phyloP scores from a whole-genome alignment of 306 rosid species.

The barrel medic (Medicago truncatula) region DNA sequence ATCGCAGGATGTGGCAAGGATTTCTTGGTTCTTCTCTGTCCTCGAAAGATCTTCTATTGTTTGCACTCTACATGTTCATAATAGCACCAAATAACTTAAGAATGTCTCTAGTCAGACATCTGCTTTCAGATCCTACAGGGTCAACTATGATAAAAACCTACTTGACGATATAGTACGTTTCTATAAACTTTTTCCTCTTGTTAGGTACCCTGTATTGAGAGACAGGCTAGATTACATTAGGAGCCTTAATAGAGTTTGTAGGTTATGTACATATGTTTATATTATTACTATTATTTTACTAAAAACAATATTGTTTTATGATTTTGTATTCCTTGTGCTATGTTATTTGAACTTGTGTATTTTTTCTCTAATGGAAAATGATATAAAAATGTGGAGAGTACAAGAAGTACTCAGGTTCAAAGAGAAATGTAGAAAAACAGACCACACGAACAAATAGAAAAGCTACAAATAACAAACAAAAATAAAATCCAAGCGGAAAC shows the following conservation, averaged over 20 bases:
- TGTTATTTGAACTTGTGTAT: conserved; percentile 2
- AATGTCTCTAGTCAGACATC: conserved; percentile 82
- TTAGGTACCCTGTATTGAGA: conserved; percentile 40
- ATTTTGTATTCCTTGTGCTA: conserved; percentile 31
- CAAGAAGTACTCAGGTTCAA: too few species aligned
- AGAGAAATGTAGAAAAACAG: too few species aligned
- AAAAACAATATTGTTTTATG: conserved; percentile 26
- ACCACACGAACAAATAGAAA: too few species aligned
- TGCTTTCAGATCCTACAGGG: conserved; percentile 93
- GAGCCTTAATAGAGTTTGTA: conserved; percentile 37
- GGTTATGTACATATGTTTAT: conserved; percentile 39
- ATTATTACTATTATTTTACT: background rate
- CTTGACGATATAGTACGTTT: conserved; percentile 57
- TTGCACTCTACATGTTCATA: conserved; percentile 90
- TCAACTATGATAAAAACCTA: conserved; percentile 87
- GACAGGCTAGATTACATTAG: conserved; percentile 50
- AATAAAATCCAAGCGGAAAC: too few species aligned
- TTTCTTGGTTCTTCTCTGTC: conserved; percentile 95
- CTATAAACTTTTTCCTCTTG: conserved; percentile 8
- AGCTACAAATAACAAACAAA: too few species aligned
- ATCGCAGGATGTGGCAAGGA: conserved; percentile 97
- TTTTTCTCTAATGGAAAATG: too few species aligned
- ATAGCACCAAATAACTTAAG: conserved; percentile 89
- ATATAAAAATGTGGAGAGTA: too few species aligned
- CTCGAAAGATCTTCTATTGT: conserved; percentile 72